Percentiles rank a stretch among this genome's conserved stretches.
phyloP scores from a whole-genome alignment of 2,329 filamentous ascomycete genomes.

The Cadophora sp. region DNA sequence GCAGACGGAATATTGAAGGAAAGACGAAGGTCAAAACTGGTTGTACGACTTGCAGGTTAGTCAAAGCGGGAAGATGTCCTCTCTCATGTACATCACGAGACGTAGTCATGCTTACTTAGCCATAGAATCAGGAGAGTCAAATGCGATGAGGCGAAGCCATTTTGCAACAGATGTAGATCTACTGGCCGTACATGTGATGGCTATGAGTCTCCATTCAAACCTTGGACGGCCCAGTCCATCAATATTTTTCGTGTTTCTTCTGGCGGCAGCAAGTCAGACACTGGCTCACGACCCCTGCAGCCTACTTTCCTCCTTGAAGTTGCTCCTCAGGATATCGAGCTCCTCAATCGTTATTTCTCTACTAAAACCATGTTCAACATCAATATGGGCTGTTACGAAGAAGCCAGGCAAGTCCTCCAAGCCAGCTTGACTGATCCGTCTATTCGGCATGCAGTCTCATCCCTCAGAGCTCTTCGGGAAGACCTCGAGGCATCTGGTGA shows the following conservation, averaged over 20 bases:
- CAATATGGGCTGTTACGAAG: conserved; percentile 47
- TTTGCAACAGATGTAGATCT: conserved; percentile 41
- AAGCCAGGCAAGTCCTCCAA: conserved; percentile 50
- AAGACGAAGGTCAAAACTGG: conserved; percentile 51
- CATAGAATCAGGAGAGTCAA: conserved; percentile 54
- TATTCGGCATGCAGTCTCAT: conserved; percentile 49
- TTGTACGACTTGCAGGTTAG: conserved; percentile 52
- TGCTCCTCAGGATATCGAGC: conserved; percentile 42
- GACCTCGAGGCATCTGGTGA: conserved; percentile 47
- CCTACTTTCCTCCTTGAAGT: conserved; percentile 35
- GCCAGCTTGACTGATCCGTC: conserved; percentile 47
- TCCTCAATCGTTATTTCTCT: conserved; percentile 50
- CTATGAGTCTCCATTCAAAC: conserved; percentile 49
- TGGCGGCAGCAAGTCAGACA: conserved; percentile 33
- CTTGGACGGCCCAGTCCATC: conserved; percentile 36
- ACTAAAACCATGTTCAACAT: conserved; percentile 51
- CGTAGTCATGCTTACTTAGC: conserved; percentile 37
- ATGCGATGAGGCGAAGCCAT: conserved; percentile 40
- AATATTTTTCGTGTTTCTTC: conserved; percentile 13
- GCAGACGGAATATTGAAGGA: conserved; percentile 41
- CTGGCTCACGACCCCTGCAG: conserved; percentile 32
- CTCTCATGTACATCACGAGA: conserved; percentile 16
- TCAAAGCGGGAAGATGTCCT: conserved; percentile 31
- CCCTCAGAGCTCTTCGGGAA: conserved; percentile 49
- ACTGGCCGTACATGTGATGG: conserved; percentile 52